Base-by-base conservation (phyloP, 805 yeast genomes). In the Saccharomycopsis oosterbeekiorum region DNA sequence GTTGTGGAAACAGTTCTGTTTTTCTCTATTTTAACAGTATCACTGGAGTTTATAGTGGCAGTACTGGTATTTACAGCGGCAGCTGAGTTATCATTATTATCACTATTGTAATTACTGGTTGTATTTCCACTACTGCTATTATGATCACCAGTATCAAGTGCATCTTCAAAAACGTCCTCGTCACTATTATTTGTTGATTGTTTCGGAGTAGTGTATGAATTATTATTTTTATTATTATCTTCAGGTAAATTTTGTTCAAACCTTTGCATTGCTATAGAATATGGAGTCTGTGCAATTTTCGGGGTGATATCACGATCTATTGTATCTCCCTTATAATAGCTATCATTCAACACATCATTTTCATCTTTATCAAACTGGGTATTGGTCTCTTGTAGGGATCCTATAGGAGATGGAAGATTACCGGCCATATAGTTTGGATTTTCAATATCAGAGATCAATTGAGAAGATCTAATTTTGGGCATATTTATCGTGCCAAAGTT, bases 11-110 rank as follows among this genome's bases (percentile, higher is more conserved):
- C 3, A 47, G 3, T 19, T 47, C 53, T 26, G 2, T 21, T 47
- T 2, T 47, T 47, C 12, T 14, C 53, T 10, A 47, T 47, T 47
- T 12, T 21, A 21, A 61, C 42, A 21, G 64, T 60, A 55, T 55
- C 56, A 36, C 41, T 58, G 9, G 61, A 58, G 51, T 60, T 60
- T 41, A 62, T 60, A 1, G 65, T 62, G 5, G 57, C 58, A 15
- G 61, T 26, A 50, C 63, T 60, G n/a, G 58, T 60, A 51, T 62
- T 62, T 12, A 58, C 41, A 12, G 60, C 59, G 15, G 57, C 29
- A 9, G 54, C 14, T 4, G 65, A 60, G 21, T 62, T 55, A 43
- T 62, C 65, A 26, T 62, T 60, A 29, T 29, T 29, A 29, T 29
- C 6, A 29, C 34, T 29, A 29, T 29, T 29, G 24, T 29, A 26